Conservation (phyloP, 2,329 filamentous ascomycete genomes). For the Cercospora zeina region DNA sequence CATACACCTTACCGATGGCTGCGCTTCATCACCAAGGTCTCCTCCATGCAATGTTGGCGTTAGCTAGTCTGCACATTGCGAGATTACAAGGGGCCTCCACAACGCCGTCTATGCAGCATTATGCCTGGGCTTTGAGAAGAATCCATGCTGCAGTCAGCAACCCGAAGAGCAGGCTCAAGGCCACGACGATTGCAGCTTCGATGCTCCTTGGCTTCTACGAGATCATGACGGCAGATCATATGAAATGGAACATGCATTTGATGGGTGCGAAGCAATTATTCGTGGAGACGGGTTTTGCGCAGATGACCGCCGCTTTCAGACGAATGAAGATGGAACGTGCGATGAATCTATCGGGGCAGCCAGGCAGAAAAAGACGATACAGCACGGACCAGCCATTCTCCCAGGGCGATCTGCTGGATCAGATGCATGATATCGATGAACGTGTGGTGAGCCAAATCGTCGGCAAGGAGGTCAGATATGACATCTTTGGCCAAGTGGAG, state of each 20-base stretch:
- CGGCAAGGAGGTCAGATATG: slow-evolving; percentile 60
- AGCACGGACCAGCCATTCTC: slow-evolving; percentile 24
- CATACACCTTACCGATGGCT: slow-evolving; percentile 77
- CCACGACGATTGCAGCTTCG: slow-evolving; percentile 83
- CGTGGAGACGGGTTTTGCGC: slow-evolving; percentile 74
- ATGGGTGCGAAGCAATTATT: slow-evolving; percentile 80
- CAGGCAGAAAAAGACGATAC: slow-evolving; percentile 19
- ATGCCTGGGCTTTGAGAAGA: slow-evolving; percentile 78
- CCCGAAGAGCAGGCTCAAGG: slow-evolving; percentile 66
- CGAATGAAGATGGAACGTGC: slow-evolving; percentile 58
- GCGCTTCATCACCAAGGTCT: slow-evolving; percentile 83
- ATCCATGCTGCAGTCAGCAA: slow-evolving; percentile 74
- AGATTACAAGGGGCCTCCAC: slow-evolving; percentile 72
- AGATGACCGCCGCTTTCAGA: slow-evolving; percentile 71
- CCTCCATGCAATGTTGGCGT: slow-evolving; percentile 84
- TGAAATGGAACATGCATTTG: slow-evolving; percentile 93
- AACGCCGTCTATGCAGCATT: slow-evolving; percentile 85
- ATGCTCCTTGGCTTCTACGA: slow-evolving; percentile 88
- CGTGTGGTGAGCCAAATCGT: slow-evolving; percentile 59
- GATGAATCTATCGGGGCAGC: slow-evolving; percentile 44
- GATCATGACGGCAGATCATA: slow-evolving; percentile 89
- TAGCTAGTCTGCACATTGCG: slow-evolving; percentile 84
- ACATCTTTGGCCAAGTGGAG: slow-evolving; percentile 57
- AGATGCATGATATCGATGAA: slow-evolving; percentile 54
- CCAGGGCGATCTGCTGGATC: slow-evolving; percentile 38